Percentiles rank a stretch among this genome's conserved stretches.
These are phyloP conservation scores for Picea engelmannii DNA, from an alignment of 83 land plant genomes.

Conservation along the genomic window DNA sequence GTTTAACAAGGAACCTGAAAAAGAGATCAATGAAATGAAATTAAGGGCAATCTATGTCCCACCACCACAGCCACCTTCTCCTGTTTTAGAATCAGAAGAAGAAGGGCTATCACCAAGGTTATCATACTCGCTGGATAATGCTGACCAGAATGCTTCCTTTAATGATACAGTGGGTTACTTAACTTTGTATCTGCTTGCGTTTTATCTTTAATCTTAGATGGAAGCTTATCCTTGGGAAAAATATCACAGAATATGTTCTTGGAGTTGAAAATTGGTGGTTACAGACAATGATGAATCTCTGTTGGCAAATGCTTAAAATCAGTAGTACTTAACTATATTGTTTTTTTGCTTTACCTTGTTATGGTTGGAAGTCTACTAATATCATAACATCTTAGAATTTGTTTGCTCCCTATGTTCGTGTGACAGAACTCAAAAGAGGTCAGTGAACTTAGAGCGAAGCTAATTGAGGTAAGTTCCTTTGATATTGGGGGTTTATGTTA, in stretches of 20 bases:
- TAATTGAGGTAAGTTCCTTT: conserved; percentile 28
- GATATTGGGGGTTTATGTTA: background rate
- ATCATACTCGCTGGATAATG: conserved; percentile 3
- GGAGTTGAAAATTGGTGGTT: background rate
- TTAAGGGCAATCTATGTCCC: conserved; percentile 21
- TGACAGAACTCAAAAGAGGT: conserved; percentile 33
- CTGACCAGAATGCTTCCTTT: conserved; percentile 5
- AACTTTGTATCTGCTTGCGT: too few relatives aligned
- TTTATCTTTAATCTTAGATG: too few relatives aligned
- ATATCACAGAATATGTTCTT: background rate
- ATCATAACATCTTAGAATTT: background rate
- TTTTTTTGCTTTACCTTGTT: background rate
- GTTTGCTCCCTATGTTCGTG: conserved; percentile 1
- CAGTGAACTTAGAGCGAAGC: conserved; percentile 35
- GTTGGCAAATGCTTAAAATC: background rate
- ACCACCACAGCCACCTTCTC: conserved; percentile 35
- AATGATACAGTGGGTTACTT: background rate
- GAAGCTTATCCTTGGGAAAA: background rate
- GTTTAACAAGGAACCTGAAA: conserved; percentile 33
- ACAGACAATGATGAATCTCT: background rate
- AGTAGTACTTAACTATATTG: background rate
- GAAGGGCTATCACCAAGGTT: conserved; percentile 22
- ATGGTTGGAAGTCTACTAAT: background rate
- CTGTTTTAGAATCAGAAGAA: conserved; percentile 27
- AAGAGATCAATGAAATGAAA: conserved; percentile 22